A percentile compares a stretch with the other conserved stretches of the same genome.
phyloP scores from a whole-genome alignment of 2,329 filamentous ascomycete genomes.

The Penicillium decumbens region DNA sequence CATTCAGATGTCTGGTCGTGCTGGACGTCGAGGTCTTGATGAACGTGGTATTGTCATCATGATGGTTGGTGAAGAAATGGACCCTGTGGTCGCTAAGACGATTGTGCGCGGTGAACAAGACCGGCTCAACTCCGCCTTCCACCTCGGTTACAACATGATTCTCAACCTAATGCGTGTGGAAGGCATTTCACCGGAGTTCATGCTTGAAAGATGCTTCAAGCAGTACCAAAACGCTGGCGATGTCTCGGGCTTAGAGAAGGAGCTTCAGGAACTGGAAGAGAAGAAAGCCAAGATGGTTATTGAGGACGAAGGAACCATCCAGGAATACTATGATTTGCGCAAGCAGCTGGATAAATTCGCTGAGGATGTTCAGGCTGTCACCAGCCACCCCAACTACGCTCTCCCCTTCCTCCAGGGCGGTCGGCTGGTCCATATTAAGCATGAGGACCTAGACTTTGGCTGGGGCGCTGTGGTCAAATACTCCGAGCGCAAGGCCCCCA shows the following conservation, averaged over 20 bases:
- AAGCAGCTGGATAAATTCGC: constrained; percentile 78
- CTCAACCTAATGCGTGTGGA: constrained; percentile 95
- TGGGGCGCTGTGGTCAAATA: constrained; percentile 88
- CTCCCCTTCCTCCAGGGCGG: constrained; percentile 79
- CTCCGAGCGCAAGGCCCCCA: constrained; percentile 59
- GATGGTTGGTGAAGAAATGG: constrained; percentile 98
- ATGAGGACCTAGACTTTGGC: constrained; percentile 76
- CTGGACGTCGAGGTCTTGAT: constrained; percentile 93
- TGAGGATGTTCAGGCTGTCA: constrained; percentile 84
- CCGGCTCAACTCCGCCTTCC: constrained; percentile 94
- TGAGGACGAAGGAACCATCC: constrained; percentile 78
- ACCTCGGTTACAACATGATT: constrained; percentile 99
- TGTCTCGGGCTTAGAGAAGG: constrained; percentile 76
- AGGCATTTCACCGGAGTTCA: constrained; percentile 96
- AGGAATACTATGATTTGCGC: constrained; percentile 88
- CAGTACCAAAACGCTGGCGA: constrained; percentile 96
- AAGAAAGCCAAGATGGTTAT: constrained; percentile 71
- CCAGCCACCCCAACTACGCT: constrained; percentile 85
- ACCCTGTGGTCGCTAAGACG: constrained; percentile 85
- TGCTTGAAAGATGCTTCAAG: constrained; percentile 97
- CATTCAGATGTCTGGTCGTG: constrained; percentile 97
- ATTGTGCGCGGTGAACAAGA: constrained; percentile 97
- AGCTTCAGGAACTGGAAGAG: constrained; percentile 71
- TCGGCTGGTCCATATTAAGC: constrained; percentile 81
- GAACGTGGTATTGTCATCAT: constrained; percentile 98